Evolutionary conservation across 2,329 filamentous ascomycete species (phyloP).

Genomic region (Cladophialophora immunda): DNA sequence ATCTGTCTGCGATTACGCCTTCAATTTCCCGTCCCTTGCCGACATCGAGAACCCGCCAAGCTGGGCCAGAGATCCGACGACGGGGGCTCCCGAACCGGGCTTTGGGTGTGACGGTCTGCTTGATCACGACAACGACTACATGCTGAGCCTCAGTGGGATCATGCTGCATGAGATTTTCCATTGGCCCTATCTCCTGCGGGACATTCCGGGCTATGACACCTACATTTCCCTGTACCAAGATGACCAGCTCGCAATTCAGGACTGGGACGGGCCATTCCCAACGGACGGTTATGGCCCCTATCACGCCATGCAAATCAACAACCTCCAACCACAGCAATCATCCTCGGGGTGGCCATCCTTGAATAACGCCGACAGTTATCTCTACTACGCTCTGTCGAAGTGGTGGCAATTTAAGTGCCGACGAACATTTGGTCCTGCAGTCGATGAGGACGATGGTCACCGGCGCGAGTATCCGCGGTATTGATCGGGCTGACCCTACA

Average conservation of each 20-base stretch:
- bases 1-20: neutral
- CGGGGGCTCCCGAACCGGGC: neutral
- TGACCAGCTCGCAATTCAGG: neutral
- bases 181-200: conserved; percentile 2
- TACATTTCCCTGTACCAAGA: neutral
- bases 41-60: neutral
- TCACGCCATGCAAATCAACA: conserved; percentile 5
- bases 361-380: conserved; percentile 4
- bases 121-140: conserved; percentile 13
- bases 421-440: neutral
- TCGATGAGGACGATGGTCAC: neutral
- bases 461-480: neutral
- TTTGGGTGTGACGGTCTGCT: conserved; percentile 15
- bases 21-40: neutral
- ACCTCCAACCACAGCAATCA: neutral
- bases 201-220: neutral
- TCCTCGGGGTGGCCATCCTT: neutral
- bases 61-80: neutral
- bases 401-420: conserved; percentile 34
- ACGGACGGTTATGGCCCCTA: conserved; percentile 12
- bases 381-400: neutral
- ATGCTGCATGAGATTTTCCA: conserved; percentile 21
- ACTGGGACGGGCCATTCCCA: conserved; percentile 3
- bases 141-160: conserved; percentile 13
- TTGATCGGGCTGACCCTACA: neutral